These are phyloP conservation scores for Elsinoe perseae DNA, from an alignment of 2,329 filamentous ascomycete species.

Conservation along the genomic window DNA sequence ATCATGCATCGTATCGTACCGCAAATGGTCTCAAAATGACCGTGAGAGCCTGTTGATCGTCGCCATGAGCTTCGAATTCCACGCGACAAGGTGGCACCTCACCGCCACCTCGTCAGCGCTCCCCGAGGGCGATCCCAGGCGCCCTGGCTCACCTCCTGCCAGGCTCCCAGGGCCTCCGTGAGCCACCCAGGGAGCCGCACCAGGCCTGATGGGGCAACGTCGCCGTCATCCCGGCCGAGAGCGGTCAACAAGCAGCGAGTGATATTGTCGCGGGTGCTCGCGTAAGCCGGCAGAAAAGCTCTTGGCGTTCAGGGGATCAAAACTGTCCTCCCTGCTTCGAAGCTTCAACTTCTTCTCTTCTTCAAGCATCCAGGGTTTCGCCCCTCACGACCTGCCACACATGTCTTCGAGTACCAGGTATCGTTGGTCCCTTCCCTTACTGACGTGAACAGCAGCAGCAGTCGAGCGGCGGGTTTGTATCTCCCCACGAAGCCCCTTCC, in stretches of 20 bases:
- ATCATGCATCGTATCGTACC: not conserved
- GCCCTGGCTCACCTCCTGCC: not conserved
- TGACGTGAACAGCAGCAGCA: too few relatives aligned
- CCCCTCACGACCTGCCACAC: too few relatives aligned
- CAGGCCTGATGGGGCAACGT: not conserved
- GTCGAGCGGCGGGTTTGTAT: too few relatives aligned
- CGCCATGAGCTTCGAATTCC: not conserved
- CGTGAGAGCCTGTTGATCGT: not conserved
- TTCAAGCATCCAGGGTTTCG: not conserved
- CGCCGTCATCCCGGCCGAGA: not conserved
- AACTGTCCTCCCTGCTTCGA: not conserved
- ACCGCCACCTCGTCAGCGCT: not conserved
- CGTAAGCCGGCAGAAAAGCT: not conserved
- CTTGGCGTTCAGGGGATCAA: not conserved
- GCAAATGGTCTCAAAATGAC: conserved; percentile 1
- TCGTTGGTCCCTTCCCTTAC: too few relatives aligned
- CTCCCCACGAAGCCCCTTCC: too few relatives aligned
- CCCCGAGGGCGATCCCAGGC: not conserved
- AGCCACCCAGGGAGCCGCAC: not conserved
- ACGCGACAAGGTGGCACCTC: not conserved
- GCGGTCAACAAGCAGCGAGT: not conserved
- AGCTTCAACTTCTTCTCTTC: not conserved
- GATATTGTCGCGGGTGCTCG: not conserved
- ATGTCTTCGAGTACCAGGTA: too few relatives aligned
- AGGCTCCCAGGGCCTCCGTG: not conserved